Evolutionary conservation across 1,284 basidiomycete genomes (phyloP), one percentile per base, ranked within the genome.

Genomic region (Omphalotus olearius): DNA sequence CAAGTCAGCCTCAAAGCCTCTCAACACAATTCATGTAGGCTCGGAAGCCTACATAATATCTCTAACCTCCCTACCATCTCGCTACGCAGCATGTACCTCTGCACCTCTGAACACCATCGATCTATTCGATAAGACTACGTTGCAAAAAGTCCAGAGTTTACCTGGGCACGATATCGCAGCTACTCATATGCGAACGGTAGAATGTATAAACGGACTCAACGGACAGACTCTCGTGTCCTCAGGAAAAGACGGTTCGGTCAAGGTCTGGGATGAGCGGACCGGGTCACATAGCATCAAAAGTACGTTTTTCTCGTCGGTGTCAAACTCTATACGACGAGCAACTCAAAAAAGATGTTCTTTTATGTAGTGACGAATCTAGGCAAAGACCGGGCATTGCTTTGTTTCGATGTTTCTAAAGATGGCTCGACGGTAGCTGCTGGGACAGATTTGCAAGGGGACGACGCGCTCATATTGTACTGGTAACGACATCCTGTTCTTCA

Each of bases 391-490:
- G 65, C 74, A 5, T 63, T 90, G 11, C 71, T 90, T 1, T 85
- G 74, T 33, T 88, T 82, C 58, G 88, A 88, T 64, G 75, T 83
- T 10, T 85, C 86, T 1, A 60, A 69, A 1, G 80, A 88, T 60
- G 88, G 86, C 2, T 61, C 71, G 53, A 80, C 78, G 6, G 75
- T 91, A 40, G 87, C 80, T 26, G 86, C 82, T 23, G 89, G 88
- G 18, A 83, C 86, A 1, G 84, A 83, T 47, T 63, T 89, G 23
- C 75, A 82, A 55, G 77, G 75, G 18, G 83, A 89, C 23, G 86
- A 89, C 53, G 85, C 88, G 1, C 69, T 77, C 1, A 79, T 91
- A 36, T 57, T 86, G 3, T 91, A 85, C 66, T 91, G 88, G 88
- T 88, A 50, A 23, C 45, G 23, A 26, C 30, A 41, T 26, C 14